Percentiles rank a stretch among this genome's conserved stretches.
phyloP scores from a whole-genome alignment of 768 basidiomycete genomes.

The Mycena rebaudengoi region DNA sequence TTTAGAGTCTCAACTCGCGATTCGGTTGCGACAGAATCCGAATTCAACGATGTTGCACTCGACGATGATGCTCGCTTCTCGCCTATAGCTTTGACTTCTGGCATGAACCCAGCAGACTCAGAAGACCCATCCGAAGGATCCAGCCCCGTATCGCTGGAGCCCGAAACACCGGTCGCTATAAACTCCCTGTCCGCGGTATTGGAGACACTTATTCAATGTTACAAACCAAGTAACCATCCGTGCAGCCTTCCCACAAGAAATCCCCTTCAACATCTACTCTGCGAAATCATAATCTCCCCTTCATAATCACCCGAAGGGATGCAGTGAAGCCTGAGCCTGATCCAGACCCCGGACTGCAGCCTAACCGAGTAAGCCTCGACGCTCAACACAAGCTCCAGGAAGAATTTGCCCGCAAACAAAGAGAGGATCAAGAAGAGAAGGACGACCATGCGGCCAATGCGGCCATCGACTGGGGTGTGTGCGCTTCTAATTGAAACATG shows the following conservation, averaged over 20 bases:
- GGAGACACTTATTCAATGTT: no score
- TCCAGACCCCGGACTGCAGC: no score
- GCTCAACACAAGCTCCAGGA: constrained; percentile 79
- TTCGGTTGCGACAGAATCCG: constrained; percentile 55
- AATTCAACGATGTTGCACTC: constrained; percentile 71
- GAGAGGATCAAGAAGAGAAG: constrained; percentile 49
- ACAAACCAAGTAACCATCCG: constrained; percentile 31
- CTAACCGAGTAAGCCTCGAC: constrained; percentile 60
- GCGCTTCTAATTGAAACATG: background rate
- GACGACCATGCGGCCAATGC: constrained; percentile 42
- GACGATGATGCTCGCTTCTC: constrained; percentile 55
- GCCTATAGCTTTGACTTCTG: constrained; percentile 44
- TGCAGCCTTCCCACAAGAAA: constrained; percentile 60
- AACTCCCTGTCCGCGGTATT: no score
- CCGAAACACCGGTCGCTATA: no score
- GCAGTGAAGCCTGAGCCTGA: constrained; percentile 52
- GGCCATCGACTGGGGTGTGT: constrained; percentile 82
- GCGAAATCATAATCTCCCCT: constrained; percentile 60
- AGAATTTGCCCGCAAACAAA: constrained; percentile 73
- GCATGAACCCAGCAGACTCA: constrained; percentile 17
- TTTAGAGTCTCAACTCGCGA: constrained; percentile 12
- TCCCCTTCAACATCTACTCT: constrained; percentile 69
- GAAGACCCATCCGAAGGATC: constrained; percentile 34
- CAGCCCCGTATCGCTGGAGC: constrained; percentile 27
- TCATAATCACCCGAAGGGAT: constrained; percentile 64